phyloP scores from a whole-genome alignment of 2,329 filamentous ascomycete genomes.

The Trichoderma sp. region DNA sequence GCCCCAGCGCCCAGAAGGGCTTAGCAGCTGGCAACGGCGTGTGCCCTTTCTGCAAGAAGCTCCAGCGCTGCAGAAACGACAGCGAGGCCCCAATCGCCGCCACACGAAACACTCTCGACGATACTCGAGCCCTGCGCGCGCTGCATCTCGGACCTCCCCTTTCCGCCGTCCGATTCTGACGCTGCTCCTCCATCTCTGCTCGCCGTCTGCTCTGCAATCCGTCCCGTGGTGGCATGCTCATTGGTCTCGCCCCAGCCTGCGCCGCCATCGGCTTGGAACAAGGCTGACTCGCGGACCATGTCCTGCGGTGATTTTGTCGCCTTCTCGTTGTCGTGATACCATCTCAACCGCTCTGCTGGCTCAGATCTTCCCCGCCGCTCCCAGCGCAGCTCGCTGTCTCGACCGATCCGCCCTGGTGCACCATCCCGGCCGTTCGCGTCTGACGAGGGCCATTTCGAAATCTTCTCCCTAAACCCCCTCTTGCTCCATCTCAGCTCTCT shows the following conservation, averaged over 20 bases:
- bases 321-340: constrained; percentile 33
- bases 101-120: constrained; percentile 19
- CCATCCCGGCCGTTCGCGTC: constrained; percentile 1
- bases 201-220: neutral
- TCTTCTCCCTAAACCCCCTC: constrained; percentile 27
- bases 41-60: constrained; percentile 22
- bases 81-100: constrained; percentile 17
- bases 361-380: constrained; percentile 37
- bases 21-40: constrained; percentile 3
- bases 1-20: constrained; percentile 17
- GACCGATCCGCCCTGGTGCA: constrained; percentile 10
- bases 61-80: neutral
- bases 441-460: neutral
- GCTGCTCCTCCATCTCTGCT: neutral
- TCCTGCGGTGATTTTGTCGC: constrained; percentile 39
- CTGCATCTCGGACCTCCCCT: neutral
- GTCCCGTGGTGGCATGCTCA: constrained; percentile 29
- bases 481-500: neutral
- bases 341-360: constrained; percentile 31
- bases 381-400: constrained; percentile 31
- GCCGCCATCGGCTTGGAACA: constrained; percentile 35
- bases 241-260: constrained; percentile 26
- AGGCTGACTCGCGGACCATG: constrained; percentile 39
- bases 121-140: constrained; percentile 7
- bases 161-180: neutral